Base-by-base conservation (phyloP, 352 stramenopile species). In the Pythium volutum region DNA sequence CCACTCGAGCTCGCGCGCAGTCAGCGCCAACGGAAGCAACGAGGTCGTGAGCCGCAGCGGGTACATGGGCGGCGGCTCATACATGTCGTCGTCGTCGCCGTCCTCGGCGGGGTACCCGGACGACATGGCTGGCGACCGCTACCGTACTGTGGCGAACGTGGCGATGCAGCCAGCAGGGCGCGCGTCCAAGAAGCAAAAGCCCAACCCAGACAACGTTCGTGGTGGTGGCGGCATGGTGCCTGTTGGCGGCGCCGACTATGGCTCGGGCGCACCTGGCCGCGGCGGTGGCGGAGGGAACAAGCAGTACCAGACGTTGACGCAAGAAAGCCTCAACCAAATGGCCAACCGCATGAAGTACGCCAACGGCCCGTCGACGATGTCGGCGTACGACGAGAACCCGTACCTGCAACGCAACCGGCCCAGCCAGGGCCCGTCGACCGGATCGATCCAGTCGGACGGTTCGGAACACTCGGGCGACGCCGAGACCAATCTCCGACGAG, bases 401-500 rank as follows among this genome's bases (percentile, higher is more conserved):
- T 91, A 89, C 72, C 57, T 88, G 34, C 66, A 67, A 46, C 69
- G 78, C 6, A 71, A 74, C 22, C 66, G 67, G 4, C 67, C 58
- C 6, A 71, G 70, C 0, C 64, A 71, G 49, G 66, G 64, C n/a
- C 81, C 68, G 47, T 89, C 73, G 25, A 87, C 84, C 18, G 80
- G 76, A 8, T 94, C 84, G 33, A 69, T 78, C 41, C 84, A 86
- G 42, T 91, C 81, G 29, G 61, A 61, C 11, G 84, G 87, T 45
- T 90, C 79, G 23, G 79, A 86, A 12, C 73, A 78, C 22, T 94
- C 85, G 7, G 67, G 74, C 22, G 84, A 89, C 46, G 64, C 62
- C 22, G 84, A 94, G 62, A 89, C 85, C 18, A 92, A 88, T 45
- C 59, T 91, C 39, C 81, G 85, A 16, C 77, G 85, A n/a, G 85